Base-by-base conservation (phyloP, 23 red algal species). In the Pyropia yezoensis region DNA sequence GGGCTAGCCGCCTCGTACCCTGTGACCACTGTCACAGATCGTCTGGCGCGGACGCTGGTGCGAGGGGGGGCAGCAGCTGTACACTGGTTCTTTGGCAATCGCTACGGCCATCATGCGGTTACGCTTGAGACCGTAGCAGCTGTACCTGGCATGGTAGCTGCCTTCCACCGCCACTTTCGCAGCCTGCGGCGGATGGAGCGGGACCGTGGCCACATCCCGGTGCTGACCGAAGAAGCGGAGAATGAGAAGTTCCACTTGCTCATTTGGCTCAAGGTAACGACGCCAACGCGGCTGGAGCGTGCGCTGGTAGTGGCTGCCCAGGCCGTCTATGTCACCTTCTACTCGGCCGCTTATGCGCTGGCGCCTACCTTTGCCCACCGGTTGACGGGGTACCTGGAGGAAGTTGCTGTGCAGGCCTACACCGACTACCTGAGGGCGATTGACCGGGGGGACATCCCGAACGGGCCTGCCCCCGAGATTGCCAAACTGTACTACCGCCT, bases 91-190 rank as follows among this genome's bases (percentile, higher is more conserved):
- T 97, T 97, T 22, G 50, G 79, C 2, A 83, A 90, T 13, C 74
- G 82, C 47, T 97, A 97, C 64, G 85, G 79, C 16, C 93, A 97
- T 67, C 93, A 88, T 39, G 93, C 93, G 23, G 85, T 90, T 6
- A 75, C 80, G 7, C 60, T 97, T 33, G 93, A 97, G 79, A 97
- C 93, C n/a, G 93, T 97, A 0, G 93, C 93, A 27, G 93, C 93
- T 7, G 86, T 97, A 7, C 93, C 93, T 13, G 93, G 93, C 18
- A 83, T 97, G 28, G 85, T 97, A 19, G 93, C 75, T 1, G 73
- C 71, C 18, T 80, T 90, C 54, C 69, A 83, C 54, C 64, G 78
- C 18, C 93, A 97, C 62, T 77, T 97, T 13, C 77, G 85, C 14
- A 85, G 75, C 55, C 65, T 97, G 7, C 25, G 93, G n/a, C 61